Conservation (phyloP, 1,284 basidiomycete genomes). For the Austropuccinia psidii region DNA sequence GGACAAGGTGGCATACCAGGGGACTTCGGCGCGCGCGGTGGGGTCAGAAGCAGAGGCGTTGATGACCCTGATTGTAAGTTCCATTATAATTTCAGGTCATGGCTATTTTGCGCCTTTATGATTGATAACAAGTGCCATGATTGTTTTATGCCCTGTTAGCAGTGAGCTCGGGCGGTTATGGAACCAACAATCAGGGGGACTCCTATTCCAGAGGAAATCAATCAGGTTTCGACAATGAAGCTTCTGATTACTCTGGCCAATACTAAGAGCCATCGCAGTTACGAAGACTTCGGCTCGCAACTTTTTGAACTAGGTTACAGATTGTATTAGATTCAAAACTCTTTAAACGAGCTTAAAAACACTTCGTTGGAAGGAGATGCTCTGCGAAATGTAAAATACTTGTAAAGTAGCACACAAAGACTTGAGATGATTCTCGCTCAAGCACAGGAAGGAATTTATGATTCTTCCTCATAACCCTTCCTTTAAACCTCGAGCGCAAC, state of each 20-base stretch:
- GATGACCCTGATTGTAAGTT: constrained; percentile 16
- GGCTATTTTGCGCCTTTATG: background rate
- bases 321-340: too few species aligned
- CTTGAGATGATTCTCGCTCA: too few species aligned
- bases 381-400: too few species aligned
- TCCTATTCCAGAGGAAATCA: constrained; percentile 26
- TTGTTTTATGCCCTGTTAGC: background rate
- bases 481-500: too few species aligned
- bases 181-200: constrained; percentile 24
- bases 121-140: background rate
- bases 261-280: too few species aligned
- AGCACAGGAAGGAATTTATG: too few species aligned
- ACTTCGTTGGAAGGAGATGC: too few species aligned
- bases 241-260: background rate
- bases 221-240: constrained; percentile 27
- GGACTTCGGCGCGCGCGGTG: background rate
- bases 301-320: too few species aligned
- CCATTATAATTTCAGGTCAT: background rate
- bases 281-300: too few species aligned
- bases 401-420: too few species aligned
- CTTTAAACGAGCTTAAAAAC: too few species aligned
- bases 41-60: background rate
- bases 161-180: constrained; percentile 20
- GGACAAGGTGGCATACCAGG: background rate
- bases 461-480: too few species aligned